Evolutionary conservation across 2,329 filamentous ascomycete species (phyloP).

Genomic region (Fusarium miscanthi): DNA sequence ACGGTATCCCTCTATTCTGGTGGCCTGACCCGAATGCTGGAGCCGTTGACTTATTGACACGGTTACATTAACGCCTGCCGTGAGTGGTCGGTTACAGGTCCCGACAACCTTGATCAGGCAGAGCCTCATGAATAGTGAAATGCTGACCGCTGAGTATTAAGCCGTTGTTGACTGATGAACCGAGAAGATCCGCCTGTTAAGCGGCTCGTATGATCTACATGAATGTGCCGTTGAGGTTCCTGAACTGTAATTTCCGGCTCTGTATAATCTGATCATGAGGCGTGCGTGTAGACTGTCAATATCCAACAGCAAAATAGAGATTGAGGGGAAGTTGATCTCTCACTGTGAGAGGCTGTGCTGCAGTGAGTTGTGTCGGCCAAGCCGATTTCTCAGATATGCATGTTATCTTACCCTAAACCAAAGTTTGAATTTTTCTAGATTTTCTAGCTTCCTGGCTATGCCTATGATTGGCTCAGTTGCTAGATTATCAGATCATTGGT

Average conservation of each 20-base stretch:
- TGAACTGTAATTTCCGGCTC: not conserved
- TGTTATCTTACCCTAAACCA: constrained; percentile 14
- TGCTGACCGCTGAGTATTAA: constrained; percentile 7
- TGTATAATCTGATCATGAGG: not conserved
- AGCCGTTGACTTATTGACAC: constrained; percentile 6
- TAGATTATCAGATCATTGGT: not conserved
- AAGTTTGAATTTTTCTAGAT: constrained; percentile 5
- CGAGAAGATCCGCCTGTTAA: constrained; percentile 20
- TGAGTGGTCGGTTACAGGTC: constrained; percentile 10
- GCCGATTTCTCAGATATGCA: constrained; percentile 16
- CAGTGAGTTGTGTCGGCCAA: constrained; percentile 6
- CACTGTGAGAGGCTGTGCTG: constrained; percentile 11
- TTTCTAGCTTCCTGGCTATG: not conserved
- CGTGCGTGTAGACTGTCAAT: constrained; percentile 15
- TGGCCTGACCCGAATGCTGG: constrained; percentile 26
- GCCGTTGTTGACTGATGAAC: not conserved
- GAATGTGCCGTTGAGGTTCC: not conserved
- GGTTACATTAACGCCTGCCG: constrained; percentile 9
- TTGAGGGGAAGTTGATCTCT: constrained; percentile 10
- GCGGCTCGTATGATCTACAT: constrained; percentile 34
- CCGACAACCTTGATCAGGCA: constrained; percentile 20
- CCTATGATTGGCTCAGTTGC: not conserved
- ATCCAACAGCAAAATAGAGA: not conserved
- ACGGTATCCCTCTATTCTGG: constrained; percentile 9
- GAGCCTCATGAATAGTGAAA: constrained; percentile 26